phyloP scores from a whole-genome alignment of 257 asterid genomes.

The Paraleonurus japonicus region DNA sequence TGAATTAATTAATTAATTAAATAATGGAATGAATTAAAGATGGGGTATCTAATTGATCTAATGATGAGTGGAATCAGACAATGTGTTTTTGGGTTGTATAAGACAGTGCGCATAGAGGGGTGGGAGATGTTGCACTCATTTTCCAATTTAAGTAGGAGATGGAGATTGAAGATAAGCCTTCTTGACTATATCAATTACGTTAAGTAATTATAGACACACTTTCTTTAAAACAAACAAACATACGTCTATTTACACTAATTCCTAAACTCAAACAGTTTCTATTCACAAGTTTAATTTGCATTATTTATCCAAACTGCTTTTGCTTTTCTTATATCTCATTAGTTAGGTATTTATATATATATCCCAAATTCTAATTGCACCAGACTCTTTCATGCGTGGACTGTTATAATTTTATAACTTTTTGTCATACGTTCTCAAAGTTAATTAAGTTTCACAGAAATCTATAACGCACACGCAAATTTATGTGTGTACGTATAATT shows the following conservation, averaged over 20 bases:
- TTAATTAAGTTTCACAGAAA: too few relatives aligned
- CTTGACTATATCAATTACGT: constrained; percentile 41
- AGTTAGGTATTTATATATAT: not conserved
- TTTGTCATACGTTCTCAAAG: too few relatives aligned
- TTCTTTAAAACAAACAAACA: constrained; percentile 31
- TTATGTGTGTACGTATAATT: too few relatives aligned
- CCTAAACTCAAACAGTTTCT: constrained; percentile 5
- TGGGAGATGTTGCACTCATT: constrained; percentile 31
- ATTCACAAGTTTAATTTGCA: constrained; percentile 1
- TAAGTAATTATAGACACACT: constrained; percentile 28
- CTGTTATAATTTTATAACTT: too few relatives aligned
- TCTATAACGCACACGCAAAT: too few relatives aligned
- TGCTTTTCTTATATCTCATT: not conserved
- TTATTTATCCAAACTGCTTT: not conserved
- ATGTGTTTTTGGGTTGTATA: constrained; percentile 17
- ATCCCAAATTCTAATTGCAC: not conserved
- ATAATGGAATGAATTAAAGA: not conserved
- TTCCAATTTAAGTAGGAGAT: constrained; percentile 34
- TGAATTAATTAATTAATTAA: not conserved
- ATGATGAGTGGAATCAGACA: constrained; percentile 27
- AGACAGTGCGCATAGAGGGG: constrained; percentile 13
- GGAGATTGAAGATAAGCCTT: constrained; percentile 33
- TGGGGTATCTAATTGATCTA: not conserved
- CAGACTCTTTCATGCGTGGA: not conserved
- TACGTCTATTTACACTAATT: constrained; percentile 16